Evolutionary conservation across 139 green algal genomes (phyloP), one percentile per base, ranked within the genome.

Genomic region (Ulvella scutata): DNA sequence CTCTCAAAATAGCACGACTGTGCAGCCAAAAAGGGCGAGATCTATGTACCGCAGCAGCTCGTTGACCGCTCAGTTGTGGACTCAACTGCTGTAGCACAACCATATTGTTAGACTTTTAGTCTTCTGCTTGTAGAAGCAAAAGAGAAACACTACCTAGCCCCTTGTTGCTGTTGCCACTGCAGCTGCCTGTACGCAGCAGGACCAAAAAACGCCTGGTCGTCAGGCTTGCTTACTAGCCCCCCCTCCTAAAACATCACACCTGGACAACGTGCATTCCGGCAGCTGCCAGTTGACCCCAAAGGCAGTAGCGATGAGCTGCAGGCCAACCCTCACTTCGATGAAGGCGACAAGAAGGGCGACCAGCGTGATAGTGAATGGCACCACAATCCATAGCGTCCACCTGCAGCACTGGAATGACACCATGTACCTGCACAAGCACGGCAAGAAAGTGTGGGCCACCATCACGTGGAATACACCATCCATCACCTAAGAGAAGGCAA

Each of bases 241-340:
- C n/a, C n/a, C n/a, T n/a, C n/a, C n/a, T n/a, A 67, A 67, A n/a
- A 31, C 51, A 10, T 67, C 17, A 23, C 51, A 67, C 7, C 33
- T 26, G 20, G 31, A 36, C n/a, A 67, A 26, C 33, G 51, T 36
- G 51, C 51, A 67, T n/a, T 67, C 51, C 33, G 51, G 51, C 51
- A 67, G 51, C 51, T 67, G 51, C 51, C 51, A 67, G 51, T 67
- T 67, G 51, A 67, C 51, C 17, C 51, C 51, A 67, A 67, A 67
- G 20, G 51, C 51, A 13, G 51, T 67, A 6, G 51, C 31, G n/a
- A 67, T 26, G 20, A 36, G 33, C 51, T 67, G 51, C 9, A 67
- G 51, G 13, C 51, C 51, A 6, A 67, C 51, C 10, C 51, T 0
- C n/a, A 67, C 20, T 26, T 67, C 51, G n/a, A 67, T 67, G 51